Evolutionary conservation across 2,329 filamentous ascomycete species (phyloP).

Genomic region (Verticillium albo-atrum): DNA sequence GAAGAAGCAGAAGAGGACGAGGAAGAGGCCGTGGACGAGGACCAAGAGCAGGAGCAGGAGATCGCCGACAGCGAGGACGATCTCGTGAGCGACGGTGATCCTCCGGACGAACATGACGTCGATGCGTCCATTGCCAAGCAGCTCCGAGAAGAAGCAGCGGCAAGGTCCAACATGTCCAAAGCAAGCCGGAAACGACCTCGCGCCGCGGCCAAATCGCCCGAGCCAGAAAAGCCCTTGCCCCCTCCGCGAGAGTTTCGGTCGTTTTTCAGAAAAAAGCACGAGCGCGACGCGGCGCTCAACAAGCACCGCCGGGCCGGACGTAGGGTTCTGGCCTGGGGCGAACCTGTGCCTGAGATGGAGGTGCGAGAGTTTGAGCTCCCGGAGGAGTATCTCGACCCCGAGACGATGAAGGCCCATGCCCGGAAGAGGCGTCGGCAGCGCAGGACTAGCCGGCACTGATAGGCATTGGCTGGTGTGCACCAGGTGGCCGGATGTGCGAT

Average conservation of each 20-base stretch:
- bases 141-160: slow-evolving; percentile 66
- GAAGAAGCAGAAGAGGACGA: slow-evolving; percentile 19
- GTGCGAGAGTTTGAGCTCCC: slow-evolving; percentile 74
- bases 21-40: slow-evolving; percentile 17
- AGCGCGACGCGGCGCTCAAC: slow-evolving; percentile 75
- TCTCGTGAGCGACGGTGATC: slow-evolving; percentile 22
- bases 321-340: slow-evolving; percentile 75
- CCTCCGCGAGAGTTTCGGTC: slow-evolving; percentile 66
- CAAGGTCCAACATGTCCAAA: slow-evolving; percentile 33
- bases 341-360: slow-evolving; percentile 67
- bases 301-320: slow-evolving; percentile 65
- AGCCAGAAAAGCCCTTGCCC: slow-evolving; percentile 21
- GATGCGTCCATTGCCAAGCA: slow-evolving; percentile 71
- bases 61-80: slow-evolving; percentile 22
- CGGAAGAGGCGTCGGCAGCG: slow-evolving; percentile 58
- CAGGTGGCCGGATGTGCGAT: neutral
- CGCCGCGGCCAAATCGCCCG: slow-evolving; percentile 13
- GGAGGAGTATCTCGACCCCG: slow-evolving; percentile 54
- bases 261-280: slow-evolving; percentile 77
- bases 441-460: slow-evolving; percentile 41
- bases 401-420: slow-evolving; percentile 53
- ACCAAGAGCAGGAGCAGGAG: slow-evolving; percentile 17
- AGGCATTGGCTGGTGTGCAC: too few relatives aligned
- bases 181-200: slow-evolving; percentile 22
- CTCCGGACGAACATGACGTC: slow-evolving; percentile 63